These are phyloP conservation scores for Rossbeevera mucosa DNA, from an alignment of 768 basidiomycete species.

Conservation along the genomic window DNA sequence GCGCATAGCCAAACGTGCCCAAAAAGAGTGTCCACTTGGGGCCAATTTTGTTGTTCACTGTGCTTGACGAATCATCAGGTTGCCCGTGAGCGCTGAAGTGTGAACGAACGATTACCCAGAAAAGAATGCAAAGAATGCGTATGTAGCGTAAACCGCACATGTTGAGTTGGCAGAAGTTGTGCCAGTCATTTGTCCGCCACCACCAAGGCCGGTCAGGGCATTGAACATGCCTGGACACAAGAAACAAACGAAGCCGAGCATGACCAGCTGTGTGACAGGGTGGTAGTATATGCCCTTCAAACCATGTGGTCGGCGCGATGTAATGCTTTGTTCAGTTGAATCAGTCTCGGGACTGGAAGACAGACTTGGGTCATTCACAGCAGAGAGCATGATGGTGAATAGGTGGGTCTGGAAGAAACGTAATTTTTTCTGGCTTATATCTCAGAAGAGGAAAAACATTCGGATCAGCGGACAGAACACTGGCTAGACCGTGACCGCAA, in stretches of 20 bases:
- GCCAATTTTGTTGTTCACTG: slow-evolving; percentile 80
- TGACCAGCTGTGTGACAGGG: slow-evolving; percentile 39
- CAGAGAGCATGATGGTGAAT: not conserved
- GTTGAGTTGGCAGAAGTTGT: slow-evolving; percentile 69
- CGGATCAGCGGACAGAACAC: not conserved
- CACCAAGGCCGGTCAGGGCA: slow-evolving; percentile 74
- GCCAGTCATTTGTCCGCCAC: slow-evolving; percentile 67
- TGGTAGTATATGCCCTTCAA: slow-evolving; percentile 55
- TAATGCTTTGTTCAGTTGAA: not conserved
- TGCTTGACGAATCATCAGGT: slow-evolving; percentile 35
- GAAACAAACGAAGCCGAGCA: slow-evolving; percentile 66
- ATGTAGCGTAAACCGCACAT: slow-evolving; percentile 63
- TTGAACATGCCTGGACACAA: slow-evolving; percentile 72
- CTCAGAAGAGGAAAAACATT: not conserved
- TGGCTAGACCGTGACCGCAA: not conserved
- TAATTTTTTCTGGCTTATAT: not conserved
- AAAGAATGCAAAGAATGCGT: slow-evolving; percentile 60
- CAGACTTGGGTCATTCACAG: not conserved
- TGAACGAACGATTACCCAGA: slow-evolving; percentile 49
- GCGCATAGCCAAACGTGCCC: slow-evolving; percentile 72
- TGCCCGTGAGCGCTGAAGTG: not conserved
- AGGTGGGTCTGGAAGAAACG: not conserved
- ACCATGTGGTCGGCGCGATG: slow-evolving; percentile 31
- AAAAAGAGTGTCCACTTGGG: slow-evolving; percentile 65
- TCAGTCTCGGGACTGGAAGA: not conserved